Conservation (phyloP, 108 stramenopile species). For the Cyclotella cryptica region DNA sequence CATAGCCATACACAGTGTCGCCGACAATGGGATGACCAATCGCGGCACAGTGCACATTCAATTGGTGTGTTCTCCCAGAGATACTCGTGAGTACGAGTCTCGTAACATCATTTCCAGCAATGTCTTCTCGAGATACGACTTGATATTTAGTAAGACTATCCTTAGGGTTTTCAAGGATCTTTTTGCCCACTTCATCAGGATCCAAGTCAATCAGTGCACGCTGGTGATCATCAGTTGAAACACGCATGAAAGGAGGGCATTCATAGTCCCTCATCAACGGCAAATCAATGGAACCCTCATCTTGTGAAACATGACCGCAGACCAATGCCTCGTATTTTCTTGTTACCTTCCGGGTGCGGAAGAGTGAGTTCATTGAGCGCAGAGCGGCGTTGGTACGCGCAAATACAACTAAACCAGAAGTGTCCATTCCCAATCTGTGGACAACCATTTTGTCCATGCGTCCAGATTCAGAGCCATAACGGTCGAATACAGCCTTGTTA, state of each 20-base stretch:
- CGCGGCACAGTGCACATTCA: conserved; percentile 87
- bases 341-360: conserved; percentile 76
- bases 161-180: conserved; percentile 79
- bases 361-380: conserved; percentile 69
- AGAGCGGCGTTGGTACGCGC: conserved; percentile 72
- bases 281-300: conserved; percentile 71
- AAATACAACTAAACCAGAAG: conserved; percentile 83
- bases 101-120: conserved; percentile 76
- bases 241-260: conserved; percentile 82
- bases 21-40: conserved; percentile 93
- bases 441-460: conserved; percentile 87
- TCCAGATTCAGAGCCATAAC: conserved; percentile 61
- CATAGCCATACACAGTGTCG: conserved; percentile 78
- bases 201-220: conserved; percentile 68
- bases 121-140: conserved; percentile 68
- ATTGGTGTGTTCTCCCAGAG: conserved; percentile 86
- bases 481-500: conserved; percentile 72
- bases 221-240: conserved; percentile 82
- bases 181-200: conserved; percentile 66
- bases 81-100: conserved; percentile 78
- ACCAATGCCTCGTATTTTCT: conserved; percentile 84
- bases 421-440: conserved; percentile 88
- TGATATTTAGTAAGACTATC: conserved; percentile 76
- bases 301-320: conserved; percentile 74
- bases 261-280: conserved; percentile 86